These are phyloP conservation scores for Talaromyces atroroseus DNA, from an alignment of 2,329 filamentous ascomycete species.

Conservation along the genomic window DNA sequence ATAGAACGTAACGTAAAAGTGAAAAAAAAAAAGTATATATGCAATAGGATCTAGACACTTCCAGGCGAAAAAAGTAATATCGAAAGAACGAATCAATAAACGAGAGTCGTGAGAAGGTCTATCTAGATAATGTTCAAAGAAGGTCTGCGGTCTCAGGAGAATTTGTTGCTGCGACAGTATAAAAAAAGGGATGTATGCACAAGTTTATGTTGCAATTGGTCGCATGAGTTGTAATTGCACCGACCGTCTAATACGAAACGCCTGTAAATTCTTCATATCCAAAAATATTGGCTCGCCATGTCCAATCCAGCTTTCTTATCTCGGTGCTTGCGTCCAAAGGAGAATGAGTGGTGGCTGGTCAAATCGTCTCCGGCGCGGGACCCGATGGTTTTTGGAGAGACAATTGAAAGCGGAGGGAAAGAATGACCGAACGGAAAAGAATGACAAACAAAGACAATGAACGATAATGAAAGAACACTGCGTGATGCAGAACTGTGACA, in stretches of 20 bases:
- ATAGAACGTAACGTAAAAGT: not conserved
- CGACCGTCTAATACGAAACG: conserved; percentile 1
- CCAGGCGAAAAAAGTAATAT: not conserved
- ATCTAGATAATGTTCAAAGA: not conserved
- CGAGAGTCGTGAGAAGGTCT: conserved; percentile 1
- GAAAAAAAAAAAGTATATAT: not conserved
- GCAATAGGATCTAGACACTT: not conserved
- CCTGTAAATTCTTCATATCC: conserved; percentile 2
- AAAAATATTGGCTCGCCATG: conserved; percentile 2
- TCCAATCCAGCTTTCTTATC: not conserved
- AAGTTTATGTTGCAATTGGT: not conserved
- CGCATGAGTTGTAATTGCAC: not conserved
- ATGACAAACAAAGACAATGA: not conserved
- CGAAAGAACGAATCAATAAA: conserved; percentile 4
- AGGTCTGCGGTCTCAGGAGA: not conserved
- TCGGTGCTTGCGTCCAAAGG: not conserved
- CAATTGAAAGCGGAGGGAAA: not conserved
- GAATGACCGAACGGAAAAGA: not conserved
- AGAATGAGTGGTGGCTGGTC: not conserved
- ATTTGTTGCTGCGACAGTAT: not conserved
- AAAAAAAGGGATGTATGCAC: not conserved
- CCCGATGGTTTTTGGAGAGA: not conserved
- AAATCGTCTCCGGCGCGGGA: not conserved
- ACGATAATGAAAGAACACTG: not conserved
- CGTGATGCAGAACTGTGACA: not conserved